Conservation (phyloP, 1,284 basidiomycete species). For the Coniferiporia sulphurascens region DNA sequence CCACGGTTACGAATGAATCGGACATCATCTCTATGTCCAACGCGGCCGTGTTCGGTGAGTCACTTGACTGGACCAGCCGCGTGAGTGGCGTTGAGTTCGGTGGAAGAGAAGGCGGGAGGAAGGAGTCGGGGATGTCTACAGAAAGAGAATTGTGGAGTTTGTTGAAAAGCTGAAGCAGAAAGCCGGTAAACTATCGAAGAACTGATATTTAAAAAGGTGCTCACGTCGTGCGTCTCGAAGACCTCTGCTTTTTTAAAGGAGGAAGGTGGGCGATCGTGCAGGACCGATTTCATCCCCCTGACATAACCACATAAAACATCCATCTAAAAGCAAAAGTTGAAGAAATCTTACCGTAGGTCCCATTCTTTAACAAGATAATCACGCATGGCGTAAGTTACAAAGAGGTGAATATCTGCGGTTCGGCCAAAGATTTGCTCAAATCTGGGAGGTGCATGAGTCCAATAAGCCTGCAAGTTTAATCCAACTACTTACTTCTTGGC, state of each 20-base stretch:
- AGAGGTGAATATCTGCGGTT: conserved; percentile 84
- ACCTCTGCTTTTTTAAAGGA: conserved; percentile 71
- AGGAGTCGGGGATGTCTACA: conserved; percentile 29
- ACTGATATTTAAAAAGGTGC: conserved; percentile 14
- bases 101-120: conserved; percentile 37
- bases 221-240: conserved; percentile 71
- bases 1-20: conserved; percentile 27
- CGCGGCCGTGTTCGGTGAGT: background rate
- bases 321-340: background rate
- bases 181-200: conserved; percentile 22
- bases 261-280: conserved; percentile 85
- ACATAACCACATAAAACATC: conserved; percentile 8
- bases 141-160: conserved; percentile 40
- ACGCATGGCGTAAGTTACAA: conserved; percentile 89
- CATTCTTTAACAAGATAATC: conserved; percentile 69
- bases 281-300: conserved; percentile 73
- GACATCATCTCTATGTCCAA: conserved; percentile 10
- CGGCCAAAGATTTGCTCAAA: conserved; percentile 79
- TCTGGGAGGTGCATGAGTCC: conserved; percentile 38
- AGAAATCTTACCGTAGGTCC: conserved; percentile 61
- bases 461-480: background rate
- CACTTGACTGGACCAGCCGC: conserved; percentile 18
- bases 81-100: conserved; percentile 69
- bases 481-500: conserved; percentile 56
- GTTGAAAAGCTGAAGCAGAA: conserved; percentile 45